Evolutionary conservation across 495 filamentous ascomycete species (phyloP).

Genomic region (Corynascus novoguineensis): DNA sequence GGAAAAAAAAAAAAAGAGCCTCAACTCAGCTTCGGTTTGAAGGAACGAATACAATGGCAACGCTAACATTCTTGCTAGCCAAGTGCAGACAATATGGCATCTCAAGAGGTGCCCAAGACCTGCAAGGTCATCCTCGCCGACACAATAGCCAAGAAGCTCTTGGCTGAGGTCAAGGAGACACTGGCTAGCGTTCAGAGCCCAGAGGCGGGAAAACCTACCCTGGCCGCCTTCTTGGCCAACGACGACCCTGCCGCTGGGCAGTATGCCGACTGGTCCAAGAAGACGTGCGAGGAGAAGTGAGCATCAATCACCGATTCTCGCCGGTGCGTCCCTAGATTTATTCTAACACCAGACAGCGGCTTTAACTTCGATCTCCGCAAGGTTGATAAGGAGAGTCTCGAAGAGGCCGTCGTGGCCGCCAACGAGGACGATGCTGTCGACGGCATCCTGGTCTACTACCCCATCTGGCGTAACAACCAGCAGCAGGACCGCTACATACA

Average conservation of each 20-base stretch:
- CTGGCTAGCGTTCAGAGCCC: conserved; percentile 56
- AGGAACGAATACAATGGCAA: neutral
- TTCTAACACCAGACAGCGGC: conserved; percentile 52
- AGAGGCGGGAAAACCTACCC: conserved; percentile 54
- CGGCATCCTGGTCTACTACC: conserved; percentile 98
- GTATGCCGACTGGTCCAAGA: conserved; percentile 96
- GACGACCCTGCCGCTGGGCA: conserved; percentile 81
- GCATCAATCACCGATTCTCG: conserved; percentile 25
- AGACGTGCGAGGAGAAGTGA: conserved; percentile 91
- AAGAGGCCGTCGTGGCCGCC: conserved; percentile 75
- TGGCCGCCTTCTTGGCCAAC: conserved; percentile 90
- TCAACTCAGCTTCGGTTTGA: neutral
- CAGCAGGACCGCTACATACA: conserved; percentile 89
- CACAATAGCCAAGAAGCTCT: conserved; percentile 71
- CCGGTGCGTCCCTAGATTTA: neutral
- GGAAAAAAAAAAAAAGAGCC: too few relatives aligned
- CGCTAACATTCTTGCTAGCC: neutral
- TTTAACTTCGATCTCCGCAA: conserved; percentile 80
- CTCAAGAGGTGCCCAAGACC: conserved; percentile 49
- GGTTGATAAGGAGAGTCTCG: conserved; percentile 78
- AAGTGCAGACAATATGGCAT: conserved; percentile 32
- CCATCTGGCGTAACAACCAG: conserved; percentile 72
- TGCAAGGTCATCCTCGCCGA: conserved; percentile 91
- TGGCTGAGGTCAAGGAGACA: conserved; percentile 68
- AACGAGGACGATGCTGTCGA: conserved; percentile 73